phyloP scores from a whole-genome alignment of 805 yeast genomes.

The Ogataea nonfermentans region DNA sequence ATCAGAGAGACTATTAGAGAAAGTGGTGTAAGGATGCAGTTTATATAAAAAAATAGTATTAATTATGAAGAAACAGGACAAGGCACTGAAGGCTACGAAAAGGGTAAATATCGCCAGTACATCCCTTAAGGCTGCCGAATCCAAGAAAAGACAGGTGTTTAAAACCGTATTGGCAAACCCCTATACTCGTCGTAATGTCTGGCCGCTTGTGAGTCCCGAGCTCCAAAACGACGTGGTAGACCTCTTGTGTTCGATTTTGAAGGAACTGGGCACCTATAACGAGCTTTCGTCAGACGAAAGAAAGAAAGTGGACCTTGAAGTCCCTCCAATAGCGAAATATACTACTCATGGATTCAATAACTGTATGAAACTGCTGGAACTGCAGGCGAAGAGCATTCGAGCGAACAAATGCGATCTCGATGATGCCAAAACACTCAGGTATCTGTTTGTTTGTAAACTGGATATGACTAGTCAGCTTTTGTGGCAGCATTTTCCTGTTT shows the following conservation, averaged over 20 bases:
- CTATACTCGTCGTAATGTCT: slow-evolving; percentile 42
- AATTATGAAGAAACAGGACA: slow-evolving; percentile 10
- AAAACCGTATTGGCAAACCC: slow-evolving; percentile 67
- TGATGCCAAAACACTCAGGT: slow-evolving; percentile 30
- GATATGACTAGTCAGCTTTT: slow-evolving; percentile 44
- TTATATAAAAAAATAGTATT: slow-evolving; percentile 1
- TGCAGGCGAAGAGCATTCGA: slow-evolving; percentile 36
- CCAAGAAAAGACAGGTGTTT: slow-evolving; percentile 53
- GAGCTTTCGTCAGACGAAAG: slow-evolving; percentile 27
- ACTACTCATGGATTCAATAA: slow-evolving; percentile 54
- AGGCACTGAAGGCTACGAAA: slow-evolving; percentile 1
- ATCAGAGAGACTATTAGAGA: slow-evolving; percentile 9
- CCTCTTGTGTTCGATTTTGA: slow-evolving; percentile 14
- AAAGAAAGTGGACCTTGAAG: slow-evolving; percentile 18
- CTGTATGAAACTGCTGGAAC: slow-evolving; percentile 47
- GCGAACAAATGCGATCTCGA: slow-evolving; percentile 12
- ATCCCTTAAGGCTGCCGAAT: slow-evolving; percentile 44
- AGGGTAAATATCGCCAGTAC: slow-evolving; percentile 4
- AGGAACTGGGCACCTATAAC: slow-evolving; percentile 18
- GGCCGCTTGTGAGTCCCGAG: slow-evolving; percentile 42
- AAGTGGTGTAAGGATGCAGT: slow-evolving; percentile 4
- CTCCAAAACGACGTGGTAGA: slow-evolving; percentile 34
- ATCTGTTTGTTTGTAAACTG: slow-evolving; percentile 56
- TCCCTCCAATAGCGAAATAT: slow-evolving; percentile 30
- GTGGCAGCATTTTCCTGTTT: slow-evolving; percentile 55